Evolutionary conservation across 2,329 filamentous ascomycete species (phyloP), one percentile per base, ranked within the genome.

Genomic region (Chrysosporium keratinophilum): DNA sequence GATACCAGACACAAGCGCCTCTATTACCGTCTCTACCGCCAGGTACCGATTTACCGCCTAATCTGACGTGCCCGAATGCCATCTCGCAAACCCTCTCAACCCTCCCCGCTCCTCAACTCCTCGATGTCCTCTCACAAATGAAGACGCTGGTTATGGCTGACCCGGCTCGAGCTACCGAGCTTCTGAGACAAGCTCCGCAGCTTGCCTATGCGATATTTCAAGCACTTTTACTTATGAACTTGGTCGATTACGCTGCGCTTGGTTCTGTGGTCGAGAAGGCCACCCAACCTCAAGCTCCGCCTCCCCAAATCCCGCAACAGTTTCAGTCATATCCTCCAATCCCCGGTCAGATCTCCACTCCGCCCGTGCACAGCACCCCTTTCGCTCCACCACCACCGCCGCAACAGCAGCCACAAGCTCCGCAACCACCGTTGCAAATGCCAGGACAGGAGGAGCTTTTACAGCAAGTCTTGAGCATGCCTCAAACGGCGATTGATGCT

Each of bases 131-230:
- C 56, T 83, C 84, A 7, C 90, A 97, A 69, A 94, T 97, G 87
- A 97, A 97, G 72, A 81, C 83, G 2, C 77, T 97, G 11, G 88
- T 88, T n/a, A 81, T 82, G 49, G 81, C 78, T 20, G 89, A 97
- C 62, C 89, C 91, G 1, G 78, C 79, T 17, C 86, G 88, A 65
- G 90, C 90, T 2, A 89, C 85, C 0, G 88, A 95, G 65, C 81
- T 97, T 40, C 80, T 98, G 41, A 79, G 85, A 58, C 85, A 91
- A 72, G 89, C 90, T 1, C 93, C 93, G 0, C 93, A 98, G 71
- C 82, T 98, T 43, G 83, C 88, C 3, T 97, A 95, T 64, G 93
- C 93, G 55, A 85, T 97, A 60, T 97, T 97, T 73, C 91, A 97
- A 71, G 87, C 90, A 20, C 79, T 97, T 9, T 80, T 97, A 1